Evolutionary conservation across 2,329 filamentous ascomycete genomes (phyloP), one percentile per base, ranked within the genome.

Genomic region (Elsinoe arachidis): DNA sequence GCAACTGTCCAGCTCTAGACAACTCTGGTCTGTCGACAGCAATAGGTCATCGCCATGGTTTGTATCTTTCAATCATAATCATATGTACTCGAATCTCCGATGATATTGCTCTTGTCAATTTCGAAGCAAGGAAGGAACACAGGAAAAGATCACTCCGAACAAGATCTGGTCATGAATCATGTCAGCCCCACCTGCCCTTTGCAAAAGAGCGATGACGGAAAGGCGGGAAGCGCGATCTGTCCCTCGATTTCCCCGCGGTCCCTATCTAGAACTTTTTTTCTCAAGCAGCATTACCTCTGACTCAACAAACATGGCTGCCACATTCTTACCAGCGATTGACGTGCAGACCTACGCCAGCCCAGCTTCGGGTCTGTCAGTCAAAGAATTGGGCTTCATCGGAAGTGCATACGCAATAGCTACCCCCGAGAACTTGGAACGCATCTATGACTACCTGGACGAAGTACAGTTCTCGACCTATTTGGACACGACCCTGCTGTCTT

Each of bases 401-500:
- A 76, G 77, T 58, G 77, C 83, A 58, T 79, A 82, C 64, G 71
- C 81, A 57, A 75, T 73, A 62, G 76, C 80, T 58, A 76, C 76
- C 15, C 71, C 72, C 19, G 57, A 63, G 33, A 67, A 63, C 19
- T 67, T 80, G 63, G 73, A 78, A 51, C 63, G 71, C 37, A 73
- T 77, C 9, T 73, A 80, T 47, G 39, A 65, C 21, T 81, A 85
- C 66, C 73, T 86, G 41, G 77, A 78, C 56, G 71, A 78, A 54
- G 80, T 83, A 41, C 71, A 72, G 7, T 79, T 82, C 55, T 71
- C 78, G 63, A 81, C 88, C 62, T 90, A 87, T 69, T 81, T 96
- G 63, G 89, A 96, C 65, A 90, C 85, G 53, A 86, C 87, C 3
- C 74, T 74, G 19, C 78, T 97, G 38, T 71, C 80, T 33, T 83